Evolutionary conservation across 164 flowering plant genomes (phyloP).

Genomic region (Magnolia sinica): DNA sequence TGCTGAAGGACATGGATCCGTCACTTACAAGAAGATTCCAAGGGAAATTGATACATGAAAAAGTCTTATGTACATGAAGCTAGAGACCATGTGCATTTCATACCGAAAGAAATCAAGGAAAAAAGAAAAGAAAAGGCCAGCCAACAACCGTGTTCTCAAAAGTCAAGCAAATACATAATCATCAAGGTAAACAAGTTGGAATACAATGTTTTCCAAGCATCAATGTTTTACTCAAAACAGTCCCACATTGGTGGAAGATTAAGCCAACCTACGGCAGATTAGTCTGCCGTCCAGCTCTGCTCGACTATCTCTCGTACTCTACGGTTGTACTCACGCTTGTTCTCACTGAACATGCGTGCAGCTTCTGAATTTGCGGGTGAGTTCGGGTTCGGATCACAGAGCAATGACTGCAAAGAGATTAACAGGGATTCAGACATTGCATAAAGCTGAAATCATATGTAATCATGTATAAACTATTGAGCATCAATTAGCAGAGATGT

Average conservation of each 20-base stretch:
- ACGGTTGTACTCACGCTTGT: conserved; percentile 79
- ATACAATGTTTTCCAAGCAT: conserved; percentile 17
- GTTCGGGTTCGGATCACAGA: conserved; percentile 85
- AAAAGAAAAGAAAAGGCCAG: not conserved
- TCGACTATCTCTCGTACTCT: conserved; percentile 77
- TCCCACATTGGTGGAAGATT: not conserved
- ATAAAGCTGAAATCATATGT: not conserved
- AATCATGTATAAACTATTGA: not conserved
- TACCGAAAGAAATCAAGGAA: not conserved
- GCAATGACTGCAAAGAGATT: conserved; percentile 54
- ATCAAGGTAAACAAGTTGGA: conserved; percentile 4
- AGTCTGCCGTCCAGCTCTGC: conserved; percentile 94
- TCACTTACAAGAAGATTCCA: not conserved
- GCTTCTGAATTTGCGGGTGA: conserved; percentile 93
- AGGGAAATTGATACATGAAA: not conserved
- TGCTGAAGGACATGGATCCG: not conserved
- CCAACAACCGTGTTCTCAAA: conserved; percentile 8
- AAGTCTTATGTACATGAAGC: not conserved
- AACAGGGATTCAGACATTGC: not conserved
- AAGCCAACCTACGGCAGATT: conserved; percentile 10
- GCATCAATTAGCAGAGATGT: not conserved
- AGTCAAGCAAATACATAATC: conserved; percentile 17
- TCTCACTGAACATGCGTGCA: conserved; percentile 79
- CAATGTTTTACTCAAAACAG: conserved; percentile 9
- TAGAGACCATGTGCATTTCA: not conserved